A percentile compares a stretch with the other conserved stretches of the same genome.
phyloP scores from a whole-genome alignment of 345 rosid genomes.

The Pistacia vera region DNA sequence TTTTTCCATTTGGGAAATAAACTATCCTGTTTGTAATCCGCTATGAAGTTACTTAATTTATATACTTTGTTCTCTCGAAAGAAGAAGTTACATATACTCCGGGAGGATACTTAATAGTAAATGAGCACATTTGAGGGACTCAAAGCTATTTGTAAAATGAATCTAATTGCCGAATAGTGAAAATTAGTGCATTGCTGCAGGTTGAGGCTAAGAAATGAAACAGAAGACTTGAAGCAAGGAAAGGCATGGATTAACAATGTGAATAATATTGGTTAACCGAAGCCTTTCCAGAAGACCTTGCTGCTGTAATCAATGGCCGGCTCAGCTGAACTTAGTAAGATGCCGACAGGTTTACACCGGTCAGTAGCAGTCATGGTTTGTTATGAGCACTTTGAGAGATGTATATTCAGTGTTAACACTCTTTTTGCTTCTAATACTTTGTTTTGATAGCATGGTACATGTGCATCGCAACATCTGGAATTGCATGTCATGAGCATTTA shows the following conservation, averaged over 20 bases:
- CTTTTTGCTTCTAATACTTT: too few relatives aligned
- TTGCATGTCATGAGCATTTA: too few relatives aligned
- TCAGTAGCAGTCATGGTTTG: not conserved
- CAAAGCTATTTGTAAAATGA: not conserved
- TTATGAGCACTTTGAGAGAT: not conserved
- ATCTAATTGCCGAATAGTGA: not conserved
- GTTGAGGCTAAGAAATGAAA: not conserved
- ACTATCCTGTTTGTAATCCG: slow-evolving; percentile 12
- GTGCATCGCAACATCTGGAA: too few relatives aligned
- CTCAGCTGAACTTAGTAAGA: not conserved
- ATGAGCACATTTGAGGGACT: not conserved
- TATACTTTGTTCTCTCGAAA: not conserved
- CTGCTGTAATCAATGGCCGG: not conserved
- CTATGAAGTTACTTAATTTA: slow-evolving; percentile 1
- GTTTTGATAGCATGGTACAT: too few relatives aligned
- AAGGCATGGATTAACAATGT: not conserved
- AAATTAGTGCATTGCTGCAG: slow-evolving; percentile 1
- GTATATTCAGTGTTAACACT: not conserved
- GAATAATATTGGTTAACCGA: not conserved
- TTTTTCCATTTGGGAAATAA: not conserved
- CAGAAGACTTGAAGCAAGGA: slow-evolving; percentile 6
- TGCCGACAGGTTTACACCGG: not conserved
- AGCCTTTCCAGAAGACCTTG: not conserved
- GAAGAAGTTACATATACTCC: too few relatives aligned
- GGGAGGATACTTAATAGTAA: not conserved